phyloP scores from a whole-genome alignment of 2,329 filamentous ascomycete species.

The Ophiostoma montium region DNA sequence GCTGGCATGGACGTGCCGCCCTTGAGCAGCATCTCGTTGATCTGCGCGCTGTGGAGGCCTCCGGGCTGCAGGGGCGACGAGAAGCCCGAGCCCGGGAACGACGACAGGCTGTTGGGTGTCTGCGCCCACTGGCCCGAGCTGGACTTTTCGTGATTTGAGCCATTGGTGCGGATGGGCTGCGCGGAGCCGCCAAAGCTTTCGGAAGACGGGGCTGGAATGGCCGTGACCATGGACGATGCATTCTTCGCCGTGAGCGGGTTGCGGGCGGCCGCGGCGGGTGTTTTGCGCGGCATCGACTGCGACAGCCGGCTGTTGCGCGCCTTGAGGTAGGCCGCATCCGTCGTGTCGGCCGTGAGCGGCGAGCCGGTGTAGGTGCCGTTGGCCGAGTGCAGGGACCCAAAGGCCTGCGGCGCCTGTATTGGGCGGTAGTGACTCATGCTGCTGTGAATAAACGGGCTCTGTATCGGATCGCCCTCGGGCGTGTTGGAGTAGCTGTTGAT shows the following conservation, averaged over 20 bases:
- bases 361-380: slow-evolving; percentile 34
- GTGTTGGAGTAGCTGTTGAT: slow-evolving; percentile 80
- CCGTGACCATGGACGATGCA: slow-evolving; percentile 47
- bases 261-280: slow-evolving; percentile 57
- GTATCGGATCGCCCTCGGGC: slow-evolving; percentile 80
- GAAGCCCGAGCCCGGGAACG: slow-evolving; percentile 79
- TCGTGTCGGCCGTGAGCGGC: slow-evolving; percentile 29
- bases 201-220: slow-evolving; percentile 50
- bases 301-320: slow-evolving; percentile 42
- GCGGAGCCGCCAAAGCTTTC: slow-evolving; percentile 54
- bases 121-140: slow-evolving; percentile 83
- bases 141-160: slow-evolving; percentile 61
- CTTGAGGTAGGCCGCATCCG: slow-evolving; percentile 41
- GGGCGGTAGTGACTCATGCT: slow-evolving; percentile 65
- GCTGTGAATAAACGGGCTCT: slow-evolving; percentile 72
- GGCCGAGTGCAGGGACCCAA: slow-evolving; percentile 40
- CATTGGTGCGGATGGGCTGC: slow-evolving; percentile 61
- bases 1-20: slow-evolving; percentile 80
- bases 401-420: slow-evolving; percentile 45
- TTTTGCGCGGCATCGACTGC: slow-evolving; percentile 55
- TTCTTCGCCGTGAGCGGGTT: slow-evolving; percentile 81
- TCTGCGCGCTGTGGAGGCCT: slow-evolving; percentile 57
- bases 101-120: slow-evolving; percentile 69
- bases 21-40: slow-evolving; percentile 79
- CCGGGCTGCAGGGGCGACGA: slow-evolving; percentile 59